Evolutionary conservation across 2,329 filamentous ascomycete genomes (phyloP).

Genomic region (Neofusicoccum sp.): DNA sequence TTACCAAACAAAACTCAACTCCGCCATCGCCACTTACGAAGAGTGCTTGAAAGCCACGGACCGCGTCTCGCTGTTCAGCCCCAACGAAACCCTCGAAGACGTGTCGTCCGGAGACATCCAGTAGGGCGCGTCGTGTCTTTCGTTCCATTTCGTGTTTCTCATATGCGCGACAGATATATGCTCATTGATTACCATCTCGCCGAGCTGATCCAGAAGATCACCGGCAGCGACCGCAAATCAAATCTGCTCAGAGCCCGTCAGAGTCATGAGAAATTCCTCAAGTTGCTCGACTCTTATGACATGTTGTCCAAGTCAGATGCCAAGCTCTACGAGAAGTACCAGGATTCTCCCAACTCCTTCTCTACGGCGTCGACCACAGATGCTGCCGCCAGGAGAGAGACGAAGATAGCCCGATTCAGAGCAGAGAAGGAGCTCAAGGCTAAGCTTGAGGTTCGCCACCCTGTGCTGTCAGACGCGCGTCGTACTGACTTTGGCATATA

Average conservation of each 20-base stretch:
- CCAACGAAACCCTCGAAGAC: slow-evolving; percentile 87
- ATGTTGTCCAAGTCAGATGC: slow-evolving; percentile 65
- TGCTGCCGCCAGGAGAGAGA: slow-evolving; percentile 69
- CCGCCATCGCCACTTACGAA: slow-evolving; percentile 69
- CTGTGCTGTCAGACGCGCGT: slow-evolving; percentile 3
- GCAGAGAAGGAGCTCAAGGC: slow-evolving; percentile 82
- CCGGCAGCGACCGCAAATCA: slow-evolving; percentile 56
- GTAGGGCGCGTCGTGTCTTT: slow-evolving; percentile 46
- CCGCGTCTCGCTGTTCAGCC: slow-evolving; percentile 78
- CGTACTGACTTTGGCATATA: slow-evolving; percentile 32
- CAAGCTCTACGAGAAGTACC: slow-evolving; percentile 70
- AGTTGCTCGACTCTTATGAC: slow-evolving; percentile 73
- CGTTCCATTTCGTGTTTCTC: slow-evolving; percentile 18
- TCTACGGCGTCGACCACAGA: slow-evolving; percentile 66
- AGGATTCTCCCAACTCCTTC: slow-evolving; percentile 69
- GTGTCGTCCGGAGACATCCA: slow-evolving; percentile 79
- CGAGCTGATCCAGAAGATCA: slow-evolving; percentile 71
- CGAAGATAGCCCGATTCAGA: slow-evolving; percentile 82
- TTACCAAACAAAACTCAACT: slow-evolving; percentile 66
- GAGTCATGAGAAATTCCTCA: slow-evolving; percentile 76
- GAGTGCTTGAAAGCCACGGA: slow-evolving; percentile 68
- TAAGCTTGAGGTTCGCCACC: slow-evolving; percentile 65
- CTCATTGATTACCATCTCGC: slow-evolving; percentile 75
- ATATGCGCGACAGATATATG: slow-evolving; percentile 58
- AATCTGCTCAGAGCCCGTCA: slow-evolving; percentile 64